A percentile compares a stretch with the other conserved stretches of the same genome.
These are phyloP conservation scores for Sanghuangporus sanghuang DNA, from an alignment of 1,284 basidiomycete species.

Conservation along the genomic window DNA sequence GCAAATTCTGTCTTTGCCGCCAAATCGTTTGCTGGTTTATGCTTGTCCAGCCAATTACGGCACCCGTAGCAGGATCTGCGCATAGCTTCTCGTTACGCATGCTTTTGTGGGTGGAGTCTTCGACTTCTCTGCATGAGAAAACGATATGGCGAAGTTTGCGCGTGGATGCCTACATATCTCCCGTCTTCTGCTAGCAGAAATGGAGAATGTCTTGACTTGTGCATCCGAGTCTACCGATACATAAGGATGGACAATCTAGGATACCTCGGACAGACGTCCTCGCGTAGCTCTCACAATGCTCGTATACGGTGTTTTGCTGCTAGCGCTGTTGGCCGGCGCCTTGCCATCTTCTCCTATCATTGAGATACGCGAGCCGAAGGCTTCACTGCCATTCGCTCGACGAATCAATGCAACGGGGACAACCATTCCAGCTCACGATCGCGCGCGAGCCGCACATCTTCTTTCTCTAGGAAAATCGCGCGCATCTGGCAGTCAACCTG, in stretches of 20 bases:
- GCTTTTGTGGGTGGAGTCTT: not conserved
- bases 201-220: not conserved
- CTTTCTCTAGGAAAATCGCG: not conserved
- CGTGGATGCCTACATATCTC: not conserved
- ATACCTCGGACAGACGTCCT: not conserved
- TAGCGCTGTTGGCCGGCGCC: not conserved
- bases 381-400: constrained; percentile 5
- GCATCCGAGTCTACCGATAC: not conserved
- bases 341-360: not conserved
- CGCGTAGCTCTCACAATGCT: not conserved
- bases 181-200: not conserved
- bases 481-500: not conserved
- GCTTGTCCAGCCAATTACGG: not conserved
- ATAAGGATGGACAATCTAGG: not conserved
- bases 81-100: not conserved
- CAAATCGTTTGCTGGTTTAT: not conserved
- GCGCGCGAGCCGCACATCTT: constrained; percentile 7
- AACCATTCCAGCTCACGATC: constrained; percentile 10
- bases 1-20: not conserved
- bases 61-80: not conserved
- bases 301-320: not conserved
- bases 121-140: not conserved
- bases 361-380: constrained; percentile 6
- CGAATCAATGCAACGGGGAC: constrained; percentile 1
- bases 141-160: not conserved